Evolutionary conservation across 495 filamentous ascomycete genomes (phyloP).

Genomic region (Talaromyces ruber): DNA sequence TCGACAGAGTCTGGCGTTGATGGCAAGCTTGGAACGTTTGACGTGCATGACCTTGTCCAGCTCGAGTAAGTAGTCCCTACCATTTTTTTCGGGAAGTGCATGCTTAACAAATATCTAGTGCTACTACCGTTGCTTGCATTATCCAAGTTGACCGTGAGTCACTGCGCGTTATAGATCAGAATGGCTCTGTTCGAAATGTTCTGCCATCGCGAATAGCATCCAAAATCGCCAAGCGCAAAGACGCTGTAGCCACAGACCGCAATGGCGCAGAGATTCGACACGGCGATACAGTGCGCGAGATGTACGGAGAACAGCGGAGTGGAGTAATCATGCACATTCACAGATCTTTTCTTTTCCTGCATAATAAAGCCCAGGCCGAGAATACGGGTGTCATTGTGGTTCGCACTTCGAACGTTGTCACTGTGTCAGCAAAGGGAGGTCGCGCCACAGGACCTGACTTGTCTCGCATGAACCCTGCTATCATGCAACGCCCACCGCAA

Average conservation of each 20-base stretch:
- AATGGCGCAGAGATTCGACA: slow-evolving; percentile 87
- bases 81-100: not conserved
- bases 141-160: slow-evolving; percentile 94
- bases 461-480: slow-evolving; percentile 83
- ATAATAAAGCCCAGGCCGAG: slow-evolving; percentile 74
- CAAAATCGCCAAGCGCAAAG: slow-evolving; percentile 67
- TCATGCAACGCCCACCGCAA: slow-evolving; percentile 52
- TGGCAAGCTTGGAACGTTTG: slow-evolving; percentile 71
- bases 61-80: slow-evolving; percentile 57
- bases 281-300: slow-evolving; percentile 88
- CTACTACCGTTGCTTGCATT: slow-evolving; percentile 83
- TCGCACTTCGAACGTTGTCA: slow-evolving; percentile 75
- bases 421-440: slow-evolving; percentile 86
- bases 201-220: slow-evolving; percentile 87
- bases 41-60: slow-evolving; percentile 89
- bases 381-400: slow-evolving; percentile 87
- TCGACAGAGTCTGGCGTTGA: slow-evolving; percentile 82
- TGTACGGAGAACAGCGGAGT: slow-evolving; percentile 71
- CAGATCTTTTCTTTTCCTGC: slow-evolving; percentile 78
- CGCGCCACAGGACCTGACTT: slow-evolving; percentile 67
- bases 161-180: slow-evolving; percentile 82
- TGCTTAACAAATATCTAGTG: slow-evolving; percentile 39
- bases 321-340: slow-evolving; percentile 90
- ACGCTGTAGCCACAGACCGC: slow-evolving; percentile 84
- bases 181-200: slow-evolving; percentile 69